Evolutionary conservation across 768 basidiomycete genomes (phyloP), one percentile per base, ranked within the genome.

Genomic region (Phanerochaete carnosa): DNA sequence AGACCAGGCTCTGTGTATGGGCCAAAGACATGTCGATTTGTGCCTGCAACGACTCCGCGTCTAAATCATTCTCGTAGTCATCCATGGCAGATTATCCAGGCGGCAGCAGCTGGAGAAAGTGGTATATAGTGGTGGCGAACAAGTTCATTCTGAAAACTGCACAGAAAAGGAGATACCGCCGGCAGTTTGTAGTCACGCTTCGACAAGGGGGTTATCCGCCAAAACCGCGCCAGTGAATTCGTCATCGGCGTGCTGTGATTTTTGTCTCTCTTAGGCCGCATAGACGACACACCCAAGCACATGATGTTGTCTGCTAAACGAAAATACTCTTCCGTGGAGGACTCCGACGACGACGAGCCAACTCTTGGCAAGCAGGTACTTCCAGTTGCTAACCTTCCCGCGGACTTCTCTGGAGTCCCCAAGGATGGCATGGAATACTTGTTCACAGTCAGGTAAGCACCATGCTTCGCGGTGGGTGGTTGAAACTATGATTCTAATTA

Each of bases 11-110:
- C 64, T 92, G 83, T 1, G 87, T 85, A 72, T 86, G 84, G 5
- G 90, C 86, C 84, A 92, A 84, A 23, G 90, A 85, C 67, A 90
- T 75, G 72, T 93, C 88, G 55, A 92, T 85, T 74, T 89, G 89
- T n/a, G 90, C 90, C 71, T 92, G 91, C 43, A 93, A 76, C 33
- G 82, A 76, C 67, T 90, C 88, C 52, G 77, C 65, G 69, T 91
- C 87, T 47, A 90, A 77, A 59, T 87, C 83, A 64, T 86, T 81
- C n/a, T 66, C 61, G 56, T 66, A 66, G 22, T 58, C 58, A 4
- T 63, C 69, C 74, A 74, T 73, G 46, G n/a, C 39, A 12, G 19
- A 19, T 23, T 55, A 55, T 39, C 35, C 54, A 55, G 28, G 22
- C 22, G 9, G 29, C 29, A 16, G 16, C 29, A 19, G 29, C 19